Base-by-base conservation (phyloP, 176 grass and related monocot species). In the Cenchrus fungigraminus region DNA sequence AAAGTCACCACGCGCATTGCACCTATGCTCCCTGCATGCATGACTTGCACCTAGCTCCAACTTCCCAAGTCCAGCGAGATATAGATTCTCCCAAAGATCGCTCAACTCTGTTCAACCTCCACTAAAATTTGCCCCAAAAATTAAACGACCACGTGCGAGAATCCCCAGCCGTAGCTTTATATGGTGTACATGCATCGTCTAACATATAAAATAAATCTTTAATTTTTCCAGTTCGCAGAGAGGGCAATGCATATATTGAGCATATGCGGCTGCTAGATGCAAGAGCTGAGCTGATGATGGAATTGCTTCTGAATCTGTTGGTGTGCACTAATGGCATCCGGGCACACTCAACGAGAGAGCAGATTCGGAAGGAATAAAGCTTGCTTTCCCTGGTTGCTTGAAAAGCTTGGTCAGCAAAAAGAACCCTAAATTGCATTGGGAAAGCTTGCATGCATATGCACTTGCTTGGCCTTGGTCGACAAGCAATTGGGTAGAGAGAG, bases 331-430 rank as follows among this genome's bases (percentile, higher is more conserved):
- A 65, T 65, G 83, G 58, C 49, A 72, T 52, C 60, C 12, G n/a
- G 28, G 8, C 8, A 54, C 32, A 16, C 12, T 40, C 37, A 40
- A 25, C 34, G 25, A 34, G 2, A 15, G 22, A 0, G 4, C 22
- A 0, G 64, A 71, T 84, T 80, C 14, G 89, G 85, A 71, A 91
- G 64, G 45, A 65, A 79, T 80, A 80, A 87, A 84, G 74, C 74
- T 19, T 34, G 9, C 89, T 80, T 90, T 78, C 45, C 37, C 37
- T 1, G 68, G 52, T 22, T 42, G 15, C 76, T 45, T 42, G 45
- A 20, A 76, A 67, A 43, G 80, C 20, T 68, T 74, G 5, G n/a
- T 12, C 42, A 67, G 45, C 31, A 29, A 55, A 80, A 16, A 34
- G 8, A 28, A 52, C 4, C 10, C 15, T 32, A 52, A 28, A 29